Conservation (phyloP, 441 rosid species). For the Erodium moschatum region DNA sequence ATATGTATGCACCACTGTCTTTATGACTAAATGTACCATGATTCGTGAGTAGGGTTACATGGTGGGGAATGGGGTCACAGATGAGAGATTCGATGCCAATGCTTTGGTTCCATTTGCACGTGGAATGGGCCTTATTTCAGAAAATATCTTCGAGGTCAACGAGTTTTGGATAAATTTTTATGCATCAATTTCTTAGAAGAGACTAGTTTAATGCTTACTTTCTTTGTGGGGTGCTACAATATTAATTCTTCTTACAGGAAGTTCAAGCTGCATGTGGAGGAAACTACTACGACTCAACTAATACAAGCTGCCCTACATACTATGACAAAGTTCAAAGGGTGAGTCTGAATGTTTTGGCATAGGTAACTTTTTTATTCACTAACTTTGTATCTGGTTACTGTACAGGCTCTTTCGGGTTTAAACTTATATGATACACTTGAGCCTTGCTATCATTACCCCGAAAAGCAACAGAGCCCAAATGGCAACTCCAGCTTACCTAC, state of each 20-base stretch:
- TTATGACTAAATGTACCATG: neutral
- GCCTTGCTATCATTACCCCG: slow-evolving; percentile 43
- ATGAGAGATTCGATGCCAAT: slow-evolving; percentile 25
- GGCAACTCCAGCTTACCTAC: slow-evolving; percentile 27
- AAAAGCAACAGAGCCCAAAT: neutral
- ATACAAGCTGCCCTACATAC: slow-evolving; percentile 20
- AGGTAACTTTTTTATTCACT: too few species aligned
- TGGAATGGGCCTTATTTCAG: slow-evolving; percentile 54
- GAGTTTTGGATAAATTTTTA: too few species aligned
- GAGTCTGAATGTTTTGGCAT: neutral
- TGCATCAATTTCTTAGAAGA: too few species aligned
- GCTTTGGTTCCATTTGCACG: slow-evolving; percentile 37
- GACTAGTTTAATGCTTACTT: neutral
- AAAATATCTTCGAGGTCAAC: slow-evolving; percentile 35
- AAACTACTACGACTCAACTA: slow-evolving; percentile 17
- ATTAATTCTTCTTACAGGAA: slow-evolving; percentile 28
- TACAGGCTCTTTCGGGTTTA: slow-evolving; percentile 26
- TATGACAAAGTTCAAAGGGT: slow-evolving; percentile 27
- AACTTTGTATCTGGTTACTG: too few species aligned
- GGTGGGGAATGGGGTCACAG: slow-evolving; percentile 42
- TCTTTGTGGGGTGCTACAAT: neutral
- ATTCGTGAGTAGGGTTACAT: slow-evolving; percentile 37
- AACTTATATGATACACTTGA: slow-evolving; percentile 43
- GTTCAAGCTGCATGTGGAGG: slow-evolving; percentile 29
- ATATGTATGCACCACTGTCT: too few species aligned